Base-by-base conservation (phyloP, 495 filamentous ascomycete genomes). In the Penicillium malachiteum region DNA sequence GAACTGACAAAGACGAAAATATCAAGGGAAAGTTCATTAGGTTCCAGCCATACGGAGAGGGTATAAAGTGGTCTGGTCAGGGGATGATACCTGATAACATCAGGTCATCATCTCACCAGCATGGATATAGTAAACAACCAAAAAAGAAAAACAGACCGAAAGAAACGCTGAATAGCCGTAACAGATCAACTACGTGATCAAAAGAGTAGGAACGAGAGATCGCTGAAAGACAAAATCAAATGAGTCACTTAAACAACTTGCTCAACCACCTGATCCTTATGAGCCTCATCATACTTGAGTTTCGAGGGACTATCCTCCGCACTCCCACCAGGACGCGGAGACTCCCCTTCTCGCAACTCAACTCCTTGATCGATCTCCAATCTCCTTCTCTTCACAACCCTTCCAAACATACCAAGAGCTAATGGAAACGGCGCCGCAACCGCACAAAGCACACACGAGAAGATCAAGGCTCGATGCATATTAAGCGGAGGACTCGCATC, bases 401-500 rank as follows among this genome's bases (percentile, higher is more conserved):
- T 63, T 6, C 87, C 83, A 77, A 85, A 86, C 42, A 83, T 50
- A 3, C 91, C 91, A 45, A 96, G 68, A 4, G 72, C 72, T 45
- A 95, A 55, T 4, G 88, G 84, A 58, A 87, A 74, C 21, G 89
- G 87, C 41, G 87, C 81, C 31, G 79, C 84, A 7, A 78, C 84
- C 42, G 81, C 70, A 0, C 83, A 80, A 7, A 96, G 37, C 0
- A 91, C 87, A 3, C 89, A 89, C 31, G 86, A 79, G 61, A 96
- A 95, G 32, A 96, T 79, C 60, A 96, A 72, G 17, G 90, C 85
- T 44, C 78, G 77, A 55, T 74, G 71, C 88, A 96, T 93, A 68
- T 88, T 86, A 10, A 62, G 66, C 17, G 81, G 78, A n/a, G 90
- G 89, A 26, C 69, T 59, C 5, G 75, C 85, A 9, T 61, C 68